These are phyloP conservation scores for Coemansia sp. DNA, from an alignment of 192 early-diverging fungal species.

Conservation along the genomic window DNA sequence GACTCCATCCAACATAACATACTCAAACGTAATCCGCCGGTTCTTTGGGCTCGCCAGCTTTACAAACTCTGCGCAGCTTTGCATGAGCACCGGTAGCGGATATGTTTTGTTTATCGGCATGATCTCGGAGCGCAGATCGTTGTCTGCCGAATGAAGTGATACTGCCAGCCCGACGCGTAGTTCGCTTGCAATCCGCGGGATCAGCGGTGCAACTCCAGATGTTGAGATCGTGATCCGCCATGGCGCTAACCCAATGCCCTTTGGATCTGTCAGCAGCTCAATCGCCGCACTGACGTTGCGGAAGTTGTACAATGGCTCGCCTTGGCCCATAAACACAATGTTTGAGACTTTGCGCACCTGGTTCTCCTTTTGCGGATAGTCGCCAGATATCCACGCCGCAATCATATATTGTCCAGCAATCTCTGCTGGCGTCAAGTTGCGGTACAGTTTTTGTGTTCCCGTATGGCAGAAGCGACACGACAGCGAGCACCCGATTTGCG, in stretches of 20 bases:
- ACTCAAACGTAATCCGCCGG: slow-evolving; percentile 85
- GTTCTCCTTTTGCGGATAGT: slow-evolving; percentile 57
- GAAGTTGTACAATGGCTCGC: slow-evolving; percentile 86
- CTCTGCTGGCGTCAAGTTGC: slow-evolving; percentile 73
- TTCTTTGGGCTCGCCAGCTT: slow-evolving; percentile 55
- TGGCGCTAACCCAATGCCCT: slow-evolving; percentile 64
- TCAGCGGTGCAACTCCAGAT: slow-evolving; percentile 79
- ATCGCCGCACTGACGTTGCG: slow-evolving; percentile 64
- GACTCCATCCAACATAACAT: slow-evolving; percentile 85
- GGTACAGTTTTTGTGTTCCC: slow-evolving; percentile 79
- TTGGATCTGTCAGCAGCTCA: slow-evolving; percentile 58
- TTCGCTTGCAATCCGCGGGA: slow-evolving; percentile 71
- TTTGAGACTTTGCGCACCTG: slow-evolving; percentile 65
- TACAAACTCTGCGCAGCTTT: slow-evolving; percentile 67
- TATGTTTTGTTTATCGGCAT: slow-evolving; percentile 89
- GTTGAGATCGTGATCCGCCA: slow-evolving; percentile 83
- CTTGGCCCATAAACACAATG: slow-evolving; percentile 93
- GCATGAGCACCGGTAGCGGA: slow-evolving; percentile 67
- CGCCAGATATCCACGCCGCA: slow-evolving; percentile 57
- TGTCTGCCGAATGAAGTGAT: slow-evolving; percentile 81
- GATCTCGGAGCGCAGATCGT: slow-evolving; percentile 70
- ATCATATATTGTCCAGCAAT: slow-evolving; percentile 71
- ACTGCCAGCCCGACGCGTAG: slow-evolving; percentile 73
- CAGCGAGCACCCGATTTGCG: slow-evolving; percentile 85
- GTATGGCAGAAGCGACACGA: slow-evolving; percentile 89